Conservation (phyloP, 1,284 basidiomycete genomes). For the Ustilago cynodontis region DNA sequence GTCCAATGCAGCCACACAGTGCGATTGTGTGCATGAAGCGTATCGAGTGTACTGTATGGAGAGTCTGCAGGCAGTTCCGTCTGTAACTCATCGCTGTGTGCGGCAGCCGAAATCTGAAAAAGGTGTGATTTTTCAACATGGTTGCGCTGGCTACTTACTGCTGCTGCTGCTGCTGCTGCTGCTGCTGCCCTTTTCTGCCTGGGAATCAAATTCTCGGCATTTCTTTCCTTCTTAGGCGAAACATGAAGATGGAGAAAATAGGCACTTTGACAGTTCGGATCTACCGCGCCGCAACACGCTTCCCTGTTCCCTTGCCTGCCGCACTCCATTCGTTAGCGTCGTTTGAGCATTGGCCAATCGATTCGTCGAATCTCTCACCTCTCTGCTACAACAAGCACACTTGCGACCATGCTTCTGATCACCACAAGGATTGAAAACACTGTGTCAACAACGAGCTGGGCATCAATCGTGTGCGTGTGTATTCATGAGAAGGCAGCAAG, state of each 20-base stretch:
- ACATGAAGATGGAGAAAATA: neutral
- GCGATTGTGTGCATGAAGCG: too few relatives aligned
- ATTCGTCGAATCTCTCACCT: neutral
- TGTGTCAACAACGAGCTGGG: too few relatives aligned
- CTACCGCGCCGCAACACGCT: neutral
- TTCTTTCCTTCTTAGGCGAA: neutral
- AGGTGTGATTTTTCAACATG: slow-evolving; percentile 2
- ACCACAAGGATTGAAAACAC: too few relatives aligned
- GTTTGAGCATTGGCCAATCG: neutral
- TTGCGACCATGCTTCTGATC: too few relatives aligned
- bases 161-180: too few relatives aligned
- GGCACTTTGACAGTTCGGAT: slow-evolving; percentile 6
- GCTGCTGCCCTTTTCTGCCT: neutral
- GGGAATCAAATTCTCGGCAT: neutral
- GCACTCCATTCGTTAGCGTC: neutral
- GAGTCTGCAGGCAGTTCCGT: too few relatives aligned
- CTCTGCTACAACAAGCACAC: neutral
- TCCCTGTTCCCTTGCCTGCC: neutral
- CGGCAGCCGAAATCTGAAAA: slow-evolving; percentile 3
- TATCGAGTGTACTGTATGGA: too few relatives aligned
- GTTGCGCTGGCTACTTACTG: too few relatives aligned
- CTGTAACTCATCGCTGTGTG: too few relatives aligned
- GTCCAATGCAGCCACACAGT: too few relatives aligned
- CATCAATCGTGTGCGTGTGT: too few relatives aligned
- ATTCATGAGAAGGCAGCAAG: too few relatives aligned